Conservation (phyloP, 2,329 filamentous ascomycete genomes). For the Ascosphaera apis region DNA sequence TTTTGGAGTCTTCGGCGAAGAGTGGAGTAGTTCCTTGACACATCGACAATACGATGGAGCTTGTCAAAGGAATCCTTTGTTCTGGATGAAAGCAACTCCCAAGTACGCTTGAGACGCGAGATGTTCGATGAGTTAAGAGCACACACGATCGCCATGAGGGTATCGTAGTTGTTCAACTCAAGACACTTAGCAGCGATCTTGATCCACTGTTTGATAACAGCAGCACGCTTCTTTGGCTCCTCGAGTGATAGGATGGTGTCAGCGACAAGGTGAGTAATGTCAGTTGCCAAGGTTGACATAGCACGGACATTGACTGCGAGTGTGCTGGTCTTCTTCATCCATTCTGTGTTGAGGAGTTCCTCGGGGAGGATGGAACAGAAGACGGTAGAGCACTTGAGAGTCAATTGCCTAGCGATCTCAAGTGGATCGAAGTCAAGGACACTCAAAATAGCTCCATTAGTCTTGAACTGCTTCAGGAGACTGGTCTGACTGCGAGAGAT, state of each 20-base stretch:
- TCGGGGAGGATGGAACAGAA: conserved; percentile 85
- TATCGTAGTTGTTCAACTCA: conserved; percentile 86
- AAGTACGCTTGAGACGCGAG: conserved; percentile 66
- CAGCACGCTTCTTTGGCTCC: conserved; percentile 81
- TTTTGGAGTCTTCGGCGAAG: conserved; percentile 64
- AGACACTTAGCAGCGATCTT: conserved; percentile 76
- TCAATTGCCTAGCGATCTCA: conserved; percentile 79
- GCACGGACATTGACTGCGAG: conserved; percentile 75
- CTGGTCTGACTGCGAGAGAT: conserved; percentile 57
- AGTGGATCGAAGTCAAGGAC: conserved; percentile 81
- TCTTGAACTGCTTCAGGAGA: conserved; percentile 50
- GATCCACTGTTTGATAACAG: conserved; percentile 92
- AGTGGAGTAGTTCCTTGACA: conserved; percentile 72
- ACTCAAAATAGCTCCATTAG: conserved; percentile 42
- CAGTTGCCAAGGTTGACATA: conserved; percentile 81
- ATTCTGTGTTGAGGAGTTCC: conserved; percentile 75
- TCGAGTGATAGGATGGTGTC: conserved; percentile 73
- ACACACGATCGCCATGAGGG: conserved; percentile 90
- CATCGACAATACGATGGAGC: conserved; percentile 67
- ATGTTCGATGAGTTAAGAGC: conserved; percentile 83
- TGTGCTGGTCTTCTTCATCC: conserved; percentile 68
- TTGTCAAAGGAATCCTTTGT: conserved; percentile 57
- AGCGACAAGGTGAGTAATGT: conserved; percentile 75
- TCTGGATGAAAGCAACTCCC: conserved; percentile 69
- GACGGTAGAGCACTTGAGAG: conserved; percentile 70